Evolutionary conservation across 1,284 basidiomycete genomes (phyloP).

Genomic region (Melampsora americana): DNA sequence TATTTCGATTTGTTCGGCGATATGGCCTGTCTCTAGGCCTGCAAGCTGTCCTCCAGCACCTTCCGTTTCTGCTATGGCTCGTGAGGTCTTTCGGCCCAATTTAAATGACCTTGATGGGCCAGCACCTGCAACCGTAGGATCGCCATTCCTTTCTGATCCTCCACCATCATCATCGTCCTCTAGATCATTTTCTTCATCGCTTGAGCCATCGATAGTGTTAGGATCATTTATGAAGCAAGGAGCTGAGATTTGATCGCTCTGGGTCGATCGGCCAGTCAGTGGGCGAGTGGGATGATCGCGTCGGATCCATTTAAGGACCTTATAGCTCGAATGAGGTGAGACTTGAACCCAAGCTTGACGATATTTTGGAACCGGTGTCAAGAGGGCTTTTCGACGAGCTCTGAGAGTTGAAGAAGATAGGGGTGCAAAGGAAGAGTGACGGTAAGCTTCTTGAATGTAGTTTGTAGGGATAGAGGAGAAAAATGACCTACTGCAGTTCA

Average conservation of each 20-base stretch:
- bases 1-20: slow-evolving; percentile 25
- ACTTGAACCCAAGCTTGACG: slow-evolving; percentile 34
- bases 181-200: slow-evolving; percentile 8
- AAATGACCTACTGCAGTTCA: slow-evolving; percentile 27
- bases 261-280: not conserved
- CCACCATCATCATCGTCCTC: slow-evolving; percentile 15
- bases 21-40: slow-evolving; percentile 27
- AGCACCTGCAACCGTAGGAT: not conserved
- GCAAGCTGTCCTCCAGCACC: slow-evolving; percentile 25
- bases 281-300: not conserved
- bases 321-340: slow-evolving; percentile 21
- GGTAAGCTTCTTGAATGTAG: not conserved
- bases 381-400: slow-evolving; percentile 29
- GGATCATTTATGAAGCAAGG: slow-evolving; percentile 9
- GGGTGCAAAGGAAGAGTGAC: not conserved
- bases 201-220: slow-evolving; percentile 26
- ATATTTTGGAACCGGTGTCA: slow-evolving; percentile 24
- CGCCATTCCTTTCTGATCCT: not conserved
- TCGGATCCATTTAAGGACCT: slow-evolving; percentile 35
- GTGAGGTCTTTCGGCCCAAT: slow-evolving; percentile 21
- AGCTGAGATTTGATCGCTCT: not conserved
- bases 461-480: not conserved
- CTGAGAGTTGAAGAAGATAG: not conserved
- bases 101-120: slow-evolving; percentile 9
- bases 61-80: slow-evolving; percentile 29